Evolutionary conservation across 805 yeast species (phyloP).

Genomic region (Wickerhamiella dianesei): DNA sequence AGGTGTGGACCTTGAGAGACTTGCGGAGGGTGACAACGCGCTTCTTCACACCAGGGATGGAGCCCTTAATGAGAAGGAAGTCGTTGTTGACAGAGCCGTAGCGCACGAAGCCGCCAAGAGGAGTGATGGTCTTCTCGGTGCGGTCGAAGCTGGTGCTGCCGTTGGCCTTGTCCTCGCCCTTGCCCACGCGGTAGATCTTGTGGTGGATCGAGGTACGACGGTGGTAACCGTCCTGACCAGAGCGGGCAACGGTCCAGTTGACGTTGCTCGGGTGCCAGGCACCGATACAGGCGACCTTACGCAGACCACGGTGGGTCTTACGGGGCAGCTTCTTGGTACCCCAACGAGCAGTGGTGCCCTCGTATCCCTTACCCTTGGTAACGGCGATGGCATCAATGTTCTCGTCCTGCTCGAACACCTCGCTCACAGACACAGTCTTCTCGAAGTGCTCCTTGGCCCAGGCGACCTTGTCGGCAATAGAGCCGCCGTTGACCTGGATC

Average conservation of each 20-base stretch:
- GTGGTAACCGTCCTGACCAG: constrained; percentile 99
- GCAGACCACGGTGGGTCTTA: constrained; percentile 99
- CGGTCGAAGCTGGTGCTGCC: constrained; percentile 98
- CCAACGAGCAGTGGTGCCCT: constrained; percentile 99
- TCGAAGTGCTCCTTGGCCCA: constrained; percentile 99
- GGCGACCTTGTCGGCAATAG: constrained; percentile 90
- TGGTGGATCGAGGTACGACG: constrained; percentile 99
- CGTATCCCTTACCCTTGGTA: constrained; percentile 99
- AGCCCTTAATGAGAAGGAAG: constrained; percentile 94
- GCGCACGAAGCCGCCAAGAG: constrained; percentile 99
- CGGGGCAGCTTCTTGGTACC: constrained; percentile 99
- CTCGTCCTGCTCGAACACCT: constrained; percentile 98
- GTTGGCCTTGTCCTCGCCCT: constrained; percentile 83
- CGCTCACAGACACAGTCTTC: constrained; percentile 91
- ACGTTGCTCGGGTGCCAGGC: constrained; percentile 99
- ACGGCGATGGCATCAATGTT: constrained; percentile 97
- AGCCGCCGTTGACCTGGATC: constrained; percentile 99
- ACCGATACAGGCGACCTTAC: constrained; percentile 99
- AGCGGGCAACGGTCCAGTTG: constrained; percentile 99
- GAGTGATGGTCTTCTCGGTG: constrained; percentile 98
- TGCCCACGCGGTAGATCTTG: constrained; percentile 99
- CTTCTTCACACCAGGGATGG: constrained; percentile 99
- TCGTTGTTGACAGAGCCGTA: constrained; percentile 98
- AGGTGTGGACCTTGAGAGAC: constrained; percentile 93
- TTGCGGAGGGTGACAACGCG: constrained; percentile 98